A percentile compares a stretch with the other conserved stretches of the same genome.
Conservation (phyloP, 2,329 filamentous ascomycete species). For the Lachnellula subtilissima region DNA sequence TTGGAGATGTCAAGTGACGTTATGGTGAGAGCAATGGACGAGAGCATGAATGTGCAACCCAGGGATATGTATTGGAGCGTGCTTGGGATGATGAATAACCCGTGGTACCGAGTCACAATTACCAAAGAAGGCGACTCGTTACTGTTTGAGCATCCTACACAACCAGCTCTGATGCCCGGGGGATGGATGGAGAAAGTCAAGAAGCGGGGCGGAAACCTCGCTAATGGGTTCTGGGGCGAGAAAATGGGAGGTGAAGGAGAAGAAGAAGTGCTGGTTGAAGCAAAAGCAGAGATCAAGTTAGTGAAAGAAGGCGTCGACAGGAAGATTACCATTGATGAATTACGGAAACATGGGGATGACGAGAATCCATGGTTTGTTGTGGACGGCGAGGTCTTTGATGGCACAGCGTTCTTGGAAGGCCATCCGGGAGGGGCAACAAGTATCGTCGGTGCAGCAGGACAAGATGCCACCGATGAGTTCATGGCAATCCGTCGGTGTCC, state of each 20-base stretch:
- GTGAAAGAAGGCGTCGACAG: conserved; percentile 61
- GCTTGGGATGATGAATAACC: conserved; percentile 96
- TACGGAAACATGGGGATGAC: conserved; percentile 62
- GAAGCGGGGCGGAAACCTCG: conserved; percentile 71
- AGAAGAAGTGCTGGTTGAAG: conserved; percentile 43
- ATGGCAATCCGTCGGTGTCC: conserved; percentile 74
- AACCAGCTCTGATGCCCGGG: conserved; percentile 68
- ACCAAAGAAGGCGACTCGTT: conserved; percentile 60
- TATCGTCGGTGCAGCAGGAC: conserved; percentile 75
- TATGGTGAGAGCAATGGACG: conserved; percentile 83
- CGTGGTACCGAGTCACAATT: conserved; percentile 82
- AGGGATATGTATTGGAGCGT: conserved; percentile 96
- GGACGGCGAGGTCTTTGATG: conserved; percentile 84
- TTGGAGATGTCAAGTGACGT: conserved; percentile 65
- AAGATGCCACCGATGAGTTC: conserved; percentile 84
- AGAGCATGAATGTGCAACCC: conserved; percentile 79
- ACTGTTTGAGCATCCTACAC: conserved; percentile 83
- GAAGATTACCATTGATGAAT: conserved; percentile 64
- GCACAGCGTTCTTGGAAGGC: conserved; percentile 70
- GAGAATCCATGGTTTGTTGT: conserved; percentile 80
- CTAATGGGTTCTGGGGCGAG: conserved; percentile 83
- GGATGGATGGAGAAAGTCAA: conserved; percentile 96
- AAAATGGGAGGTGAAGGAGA: conserved; percentile 49
- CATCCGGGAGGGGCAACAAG: conserved; percentile 85
- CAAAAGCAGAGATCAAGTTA: conserved; percentile 68